Evolutionary conservation across 306 rosid genomes (phyloP).

Genomic region (Acacia acuminata): DNA sequence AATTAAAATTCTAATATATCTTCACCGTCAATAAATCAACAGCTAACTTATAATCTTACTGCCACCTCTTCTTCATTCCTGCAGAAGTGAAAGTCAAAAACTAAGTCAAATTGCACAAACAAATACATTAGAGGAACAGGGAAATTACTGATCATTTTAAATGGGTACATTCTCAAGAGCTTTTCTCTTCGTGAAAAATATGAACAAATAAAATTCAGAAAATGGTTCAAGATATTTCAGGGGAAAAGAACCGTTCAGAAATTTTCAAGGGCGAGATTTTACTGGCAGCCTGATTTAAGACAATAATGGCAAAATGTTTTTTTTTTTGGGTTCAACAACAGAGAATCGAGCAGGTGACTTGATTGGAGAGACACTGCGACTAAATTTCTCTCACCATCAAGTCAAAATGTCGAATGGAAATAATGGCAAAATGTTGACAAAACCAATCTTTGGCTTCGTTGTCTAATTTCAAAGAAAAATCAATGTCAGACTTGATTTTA

Average conservation of each 20-base stretch:
- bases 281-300: conserved; percentile 2
- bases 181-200: neutral
- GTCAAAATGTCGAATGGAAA: too few species aligned
- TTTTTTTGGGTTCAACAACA: too few species aligned
- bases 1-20: conserved; percentile 28
- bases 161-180: neutral
- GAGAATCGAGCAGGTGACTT: too few species aligned
- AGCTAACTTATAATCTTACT: conserved; percentile 21
- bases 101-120: conserved; percentile 12
- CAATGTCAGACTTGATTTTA: too few species aligned
- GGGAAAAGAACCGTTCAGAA: neutral
- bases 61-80: conserved; percentile 45
- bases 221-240: neutral
- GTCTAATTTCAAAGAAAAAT: too few species aligned
- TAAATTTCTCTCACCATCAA: too few species aligned
- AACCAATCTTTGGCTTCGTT: too few species aligned
- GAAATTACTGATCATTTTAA: neutral
- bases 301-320: neutral
- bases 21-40: conserved; percentile 25
- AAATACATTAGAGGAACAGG: conserved; percentile 8
- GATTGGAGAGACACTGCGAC: too few species aligned
- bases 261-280: neutral
- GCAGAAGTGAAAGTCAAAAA: conserved; percentile 27
- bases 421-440: too few species aligned
- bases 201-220: neutral